phyloP scores from a whole-genome alignment of 1,284 basidiomycete genomes.

The Bjerkandera adusta region DNA sequence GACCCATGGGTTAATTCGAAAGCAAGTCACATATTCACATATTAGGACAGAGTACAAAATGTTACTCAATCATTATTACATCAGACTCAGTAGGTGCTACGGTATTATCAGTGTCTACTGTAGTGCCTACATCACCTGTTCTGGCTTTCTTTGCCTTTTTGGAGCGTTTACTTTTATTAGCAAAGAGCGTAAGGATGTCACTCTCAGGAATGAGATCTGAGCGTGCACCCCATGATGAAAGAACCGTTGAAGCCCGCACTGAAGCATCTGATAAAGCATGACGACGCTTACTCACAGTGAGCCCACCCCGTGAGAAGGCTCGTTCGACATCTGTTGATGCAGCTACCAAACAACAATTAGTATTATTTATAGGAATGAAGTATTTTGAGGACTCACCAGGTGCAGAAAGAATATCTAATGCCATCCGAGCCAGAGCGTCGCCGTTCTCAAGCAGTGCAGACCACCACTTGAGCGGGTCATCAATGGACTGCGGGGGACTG shows the following conservation, averaged over 20 bases:
- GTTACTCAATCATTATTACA: too few species aligned
- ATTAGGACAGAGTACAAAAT: too few species aligned
- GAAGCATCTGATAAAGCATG: constrained; percentile 21
- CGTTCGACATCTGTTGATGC: constrained; percentile 19
- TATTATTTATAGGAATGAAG: too few species aligned
- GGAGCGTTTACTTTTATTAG: constrained; percentile 6
- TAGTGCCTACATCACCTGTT: too few species aligned
- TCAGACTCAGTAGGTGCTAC: too few species aligned
- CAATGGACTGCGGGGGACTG: background rate
- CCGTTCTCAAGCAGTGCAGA: background rate
- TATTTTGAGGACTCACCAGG: too few species aligned
- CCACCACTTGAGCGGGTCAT: constrained; percentile 13
- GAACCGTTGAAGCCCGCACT: constrained; percentile 13
- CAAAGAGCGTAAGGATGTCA: constrained; percentile 2
- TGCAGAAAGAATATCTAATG: constrained; percentile 13
- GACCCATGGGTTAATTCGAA: background rate
- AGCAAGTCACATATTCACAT: background rate
- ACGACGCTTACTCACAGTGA: constrained; percentile 19
- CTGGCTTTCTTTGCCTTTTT: background rate
- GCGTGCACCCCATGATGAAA: constrained; percentile 18
- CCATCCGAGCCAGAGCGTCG: constrained; percentile 12
- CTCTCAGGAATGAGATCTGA: constrained; percentile 7
- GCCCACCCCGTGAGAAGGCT: constrained; percentile 21
- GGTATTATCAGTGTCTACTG: too few species aligned
- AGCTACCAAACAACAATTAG: too few species aligned